Evolutionary conservation across 495 filamentous ascomycete species (phyloP).

Genomic region (Niebla homalea): DNA sequence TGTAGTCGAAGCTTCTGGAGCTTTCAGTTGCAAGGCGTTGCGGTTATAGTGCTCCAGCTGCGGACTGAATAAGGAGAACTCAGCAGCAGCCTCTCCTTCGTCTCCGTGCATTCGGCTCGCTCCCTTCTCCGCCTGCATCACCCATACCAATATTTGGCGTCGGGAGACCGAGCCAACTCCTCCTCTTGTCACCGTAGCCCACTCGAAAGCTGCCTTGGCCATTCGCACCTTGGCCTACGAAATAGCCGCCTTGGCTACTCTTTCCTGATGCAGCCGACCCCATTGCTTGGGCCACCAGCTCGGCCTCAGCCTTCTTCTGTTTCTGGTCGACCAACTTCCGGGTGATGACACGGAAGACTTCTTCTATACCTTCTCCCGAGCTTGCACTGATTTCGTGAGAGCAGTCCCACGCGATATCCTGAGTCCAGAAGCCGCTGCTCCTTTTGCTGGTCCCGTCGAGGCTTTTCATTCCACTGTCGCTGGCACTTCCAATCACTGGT

Average conservation of each 20-base stretch:
- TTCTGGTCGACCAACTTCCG: constrained; percentile 90
- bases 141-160: constrained; percentile 26
- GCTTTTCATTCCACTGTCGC: constrained; percentile 39
- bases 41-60: too few species aligned
- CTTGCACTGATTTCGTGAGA: constrained; percentile 94
- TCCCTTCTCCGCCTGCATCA: constrained; percentile 19
- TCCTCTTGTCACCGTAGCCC: constrained; percentile 32
- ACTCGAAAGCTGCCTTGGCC: constrained; percentile 34
- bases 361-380: constrained; percentile 90
- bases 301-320: constrained; percentile 45
- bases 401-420: constrained; percentile 88
- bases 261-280: constrained; percentile 14
- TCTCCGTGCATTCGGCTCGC: background rate
- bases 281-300: constrained; percentile 24
- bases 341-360: constrained; percentile 91
- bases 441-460: constrained; percentile 54
- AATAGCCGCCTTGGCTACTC: constrained; percentile 11
- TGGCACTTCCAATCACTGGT: constrained; percentile 47
- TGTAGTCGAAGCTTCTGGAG: too few species aligned
- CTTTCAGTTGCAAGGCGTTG: too few species aligned
- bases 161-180: constrained; percentile 39
- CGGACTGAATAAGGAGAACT: background rate
- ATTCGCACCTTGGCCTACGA: constrained; percentile 19
- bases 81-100: constrained; percentile 31
- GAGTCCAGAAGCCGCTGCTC: constrained; percentile 75